Conservation (phyloP, 768 basidiomycete genomes). For the Boletus tomentosulus region DNA sequence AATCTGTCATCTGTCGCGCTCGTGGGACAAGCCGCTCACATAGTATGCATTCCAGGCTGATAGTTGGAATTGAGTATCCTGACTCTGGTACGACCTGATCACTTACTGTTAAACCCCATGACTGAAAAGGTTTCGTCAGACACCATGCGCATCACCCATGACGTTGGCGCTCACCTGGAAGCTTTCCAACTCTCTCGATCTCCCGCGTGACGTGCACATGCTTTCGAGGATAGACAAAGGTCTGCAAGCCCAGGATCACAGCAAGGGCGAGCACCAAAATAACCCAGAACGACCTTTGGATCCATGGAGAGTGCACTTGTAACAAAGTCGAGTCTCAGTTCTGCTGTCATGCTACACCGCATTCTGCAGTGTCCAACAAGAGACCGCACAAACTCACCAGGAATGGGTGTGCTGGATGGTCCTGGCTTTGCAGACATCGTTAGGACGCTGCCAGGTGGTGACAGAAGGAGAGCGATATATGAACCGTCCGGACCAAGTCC, state of each 20-base stretch:
- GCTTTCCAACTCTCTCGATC: slow-evolving; percentile 28
- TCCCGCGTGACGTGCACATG: neutral
- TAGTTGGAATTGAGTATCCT: slow-evolving; percentile 3
- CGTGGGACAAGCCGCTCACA: slow-evolving; percentile 31
- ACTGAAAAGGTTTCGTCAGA: slow-evolving; percentile 31
- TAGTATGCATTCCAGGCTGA: slow-evolving; percentile 70
- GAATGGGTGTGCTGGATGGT: neutral
- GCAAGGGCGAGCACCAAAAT: slow-evolving; percentile 17
- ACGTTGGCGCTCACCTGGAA: slow-evolving; percentile 30
- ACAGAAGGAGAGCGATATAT: neutral
- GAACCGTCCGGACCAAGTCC: no score
- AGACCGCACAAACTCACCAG: neutral
- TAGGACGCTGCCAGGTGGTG: neutral
- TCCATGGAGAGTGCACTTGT: neutral
- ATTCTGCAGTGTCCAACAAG: neutral
- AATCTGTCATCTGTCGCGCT: neutral
- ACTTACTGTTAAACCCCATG: slow-evolving; percentile 62
- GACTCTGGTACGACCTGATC: neutral
- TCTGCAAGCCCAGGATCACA: slow-evolving; percentile 15
- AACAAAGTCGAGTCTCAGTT: neutral
- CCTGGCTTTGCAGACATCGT: neutral
- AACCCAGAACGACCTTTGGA: slow-evolving; percentile 6
- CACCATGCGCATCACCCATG: neutral
- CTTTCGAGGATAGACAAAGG: slow-evolving; percentile 11
- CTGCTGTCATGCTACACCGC: neutral